Conservation (phyloP, 1,139 yeast species). For the Magnusiomyces clavatus region DNA sequence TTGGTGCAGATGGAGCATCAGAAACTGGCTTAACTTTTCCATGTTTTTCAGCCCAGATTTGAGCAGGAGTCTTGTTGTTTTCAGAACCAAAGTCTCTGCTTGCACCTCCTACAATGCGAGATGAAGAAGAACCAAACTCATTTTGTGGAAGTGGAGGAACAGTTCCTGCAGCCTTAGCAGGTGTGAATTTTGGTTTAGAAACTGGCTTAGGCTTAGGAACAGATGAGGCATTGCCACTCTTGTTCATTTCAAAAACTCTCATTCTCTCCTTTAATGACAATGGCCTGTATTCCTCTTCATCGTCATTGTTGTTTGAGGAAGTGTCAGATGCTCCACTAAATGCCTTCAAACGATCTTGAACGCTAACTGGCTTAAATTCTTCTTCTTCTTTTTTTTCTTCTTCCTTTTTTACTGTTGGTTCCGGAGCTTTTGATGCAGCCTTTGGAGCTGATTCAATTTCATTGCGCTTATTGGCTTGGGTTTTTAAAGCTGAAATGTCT, state of each 20-base stretch:
- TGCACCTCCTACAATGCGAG: constrained; percentile 46
- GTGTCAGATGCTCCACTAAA: constrained; percentile 17
- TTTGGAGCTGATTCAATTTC: constrained; percentile 10
- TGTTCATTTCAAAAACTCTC: constrained; percentile 20
- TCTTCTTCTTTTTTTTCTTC: constrained; percentile 45
- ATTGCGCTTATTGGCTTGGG: constrained; percentile 31
- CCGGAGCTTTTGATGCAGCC: constrained; percentile 2
- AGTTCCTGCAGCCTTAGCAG: constrained; percentile 25
- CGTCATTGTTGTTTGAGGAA: constrained; percentile 9
- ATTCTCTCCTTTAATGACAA: constrained; percentile 23
- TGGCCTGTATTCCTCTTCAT: constrained; percentile 2
- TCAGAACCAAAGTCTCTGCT: constrained; percentile 63
- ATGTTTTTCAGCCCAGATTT: constrained; percentile 89
- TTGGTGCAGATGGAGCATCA: constrained; percentile 9
- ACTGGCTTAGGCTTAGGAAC: constrained; percentile 64
- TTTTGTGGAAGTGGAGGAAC: constrained; percentile 39
- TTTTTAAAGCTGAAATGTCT: constrained; percentile 41
- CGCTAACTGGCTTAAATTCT: constrained; percentile 32
- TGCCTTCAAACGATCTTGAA: constrained; percentile 38
- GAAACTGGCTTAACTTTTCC: constrained; percentile 36
- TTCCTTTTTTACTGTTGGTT: constrained; percentile 17
- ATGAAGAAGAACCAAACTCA: constrained; percentile 36
- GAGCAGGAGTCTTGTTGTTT: constrained; percentile 89
- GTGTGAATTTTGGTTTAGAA: constrained; percentile 39
- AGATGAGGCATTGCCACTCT: constrained; percentile 42